Conservation (phyloP, 257 asterid species). For the Solanum clarkiae region DNA sequence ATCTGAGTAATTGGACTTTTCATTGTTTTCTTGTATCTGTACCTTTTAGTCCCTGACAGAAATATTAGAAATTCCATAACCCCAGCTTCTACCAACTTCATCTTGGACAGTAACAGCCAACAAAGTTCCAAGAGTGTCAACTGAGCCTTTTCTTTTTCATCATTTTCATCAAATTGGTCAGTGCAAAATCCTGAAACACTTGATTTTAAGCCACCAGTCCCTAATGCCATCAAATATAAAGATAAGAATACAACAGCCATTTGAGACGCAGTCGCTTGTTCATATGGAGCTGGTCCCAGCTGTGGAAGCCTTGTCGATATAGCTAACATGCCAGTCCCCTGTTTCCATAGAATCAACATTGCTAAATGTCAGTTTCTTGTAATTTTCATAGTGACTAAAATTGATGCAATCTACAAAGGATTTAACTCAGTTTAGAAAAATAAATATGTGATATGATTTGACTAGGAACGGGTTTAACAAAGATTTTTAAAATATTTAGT, state of each 20-base stretch:
- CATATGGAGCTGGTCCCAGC: constrained; percentile 22
- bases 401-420: background rate
- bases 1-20: constrained; percentile 27
- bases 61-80: constrained; percentile 28
- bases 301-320: constrained; percentile 17
- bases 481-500: background rate
- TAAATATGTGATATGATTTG: background rate
- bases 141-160: constrained; percentile 17
- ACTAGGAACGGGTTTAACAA: background rate
- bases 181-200: constrained; percentile 38
- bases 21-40: constrained; percentile 22
- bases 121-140: constrained; percentile 25
- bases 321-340: constrained; percentile 28
- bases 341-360: background rate
- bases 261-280: constrained; percentile 22
- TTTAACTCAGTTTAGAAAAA: background rate
- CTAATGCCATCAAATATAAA: constrained; percentile 26
- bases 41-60: constrained; percentile 14
- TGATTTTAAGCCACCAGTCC: constrained; percentile 34
- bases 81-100: constrained; percentile 19
- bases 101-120: constrained; percentile 39
- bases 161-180: constrained; percentile 28
- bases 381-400: background rate
- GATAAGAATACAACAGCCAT: constrained; percentile 17
- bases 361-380: background rate